Evolutionary conservation across 2,329 filamentous ascomycete genomes (phyloP), one percentile per base, ranked within the genome.

Genomic region (Tolypocladium ovalisporum): DNA sequence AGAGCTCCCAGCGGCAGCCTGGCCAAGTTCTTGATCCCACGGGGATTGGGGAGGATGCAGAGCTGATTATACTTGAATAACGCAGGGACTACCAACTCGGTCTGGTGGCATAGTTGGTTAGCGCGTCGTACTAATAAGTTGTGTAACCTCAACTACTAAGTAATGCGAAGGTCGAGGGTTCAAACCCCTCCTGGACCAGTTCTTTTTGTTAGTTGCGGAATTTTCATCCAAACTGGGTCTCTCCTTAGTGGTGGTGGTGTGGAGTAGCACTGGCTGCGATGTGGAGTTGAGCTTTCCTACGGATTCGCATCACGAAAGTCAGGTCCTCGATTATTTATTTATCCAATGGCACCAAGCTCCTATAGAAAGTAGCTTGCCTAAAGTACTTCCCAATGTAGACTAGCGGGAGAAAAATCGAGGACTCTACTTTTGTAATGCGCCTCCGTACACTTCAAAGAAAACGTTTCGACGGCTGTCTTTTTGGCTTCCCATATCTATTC

Each of bases 101-200:
- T 37, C 35, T 54, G 52, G 52, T 54, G 35, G 34, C 52, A 54
- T 54, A 54, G 52, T 54, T 54, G 52, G 52, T 54, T 37, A 54
- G 52, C 35, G 52, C 52, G 52, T 54, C 52, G 36, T 36, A 36
- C 52, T 54, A 54, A 54, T 54, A 52, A 49, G 44, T 49, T 49
- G 44, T 29, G 15, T 32, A 49, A 32, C 42, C n/a, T 29, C 51
- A 52, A 52, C 32, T 37, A 22, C 51, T 47, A 35, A 35, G 51
- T 52, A 54, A 54, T 36, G 34, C 36, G 52, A 54, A 54, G 52
- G 52, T 54, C 52, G 52, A 54, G 52, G 52, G 52, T 54, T 54
- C 52, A 37, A 54, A 22, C 52, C 52, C 52, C 52, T 54, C 36
- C 36, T 36, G 52, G 52, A 54, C 52, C 52, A 54, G n/a, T 54